These are phyloP conservation scores for Simplicillium aogashimaense DNA, from an alignment of 2,329 filamentous ascomycete genomes.

Conservation along the genomic window DNA sequence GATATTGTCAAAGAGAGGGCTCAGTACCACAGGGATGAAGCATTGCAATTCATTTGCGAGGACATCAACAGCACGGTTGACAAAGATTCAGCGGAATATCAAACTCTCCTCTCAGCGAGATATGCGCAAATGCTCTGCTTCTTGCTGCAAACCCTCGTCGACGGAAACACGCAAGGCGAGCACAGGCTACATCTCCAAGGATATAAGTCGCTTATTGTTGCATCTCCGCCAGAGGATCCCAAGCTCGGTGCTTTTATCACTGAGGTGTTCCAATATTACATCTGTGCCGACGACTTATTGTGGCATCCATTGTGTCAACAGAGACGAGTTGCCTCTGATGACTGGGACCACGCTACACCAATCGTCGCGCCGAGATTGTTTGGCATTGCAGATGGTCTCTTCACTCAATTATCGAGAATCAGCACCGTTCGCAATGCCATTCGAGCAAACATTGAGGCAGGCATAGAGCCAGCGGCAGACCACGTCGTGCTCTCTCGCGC, in stretches of 20 bases:
- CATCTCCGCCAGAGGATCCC: slow-evolving; percentile 50
- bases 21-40: slow-evolving; percentile 44
- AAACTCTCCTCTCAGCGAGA: slow-evolving; percentile 39
- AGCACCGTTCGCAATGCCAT: slow-evolving; percentile 26
- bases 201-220: slow-evolving; percentile 61
- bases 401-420: slow-evolving; percentile 69
- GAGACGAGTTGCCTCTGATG: slow-evolving; percentile 28
- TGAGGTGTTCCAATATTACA: slow-evolving; percentile 81
- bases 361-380: slow-evolving; percentile 51
- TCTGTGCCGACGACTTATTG: slow-evolving; percentile 53
- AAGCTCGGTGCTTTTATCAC: slow-evolving; percentile 56
- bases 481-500: slow-evolving; percentile 64
- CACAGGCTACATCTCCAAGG: slow-evolving; percentile 73
- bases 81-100: slow-evolving; percentile 31
- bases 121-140: slow-evolving; percentile 57
- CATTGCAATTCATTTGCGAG: slow-evolving; percentile 40
- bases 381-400: slow-evolving; percentile 74
- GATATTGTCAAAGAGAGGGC: slow-evolving; percentile 39
- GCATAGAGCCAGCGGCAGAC: slow-evolving; percentile 54
- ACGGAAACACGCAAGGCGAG: slow-evolving; percentile 50
- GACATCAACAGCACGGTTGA: slow-evolving; percentile 32
- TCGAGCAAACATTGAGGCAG: neutral
- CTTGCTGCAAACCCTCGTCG: slow-evolving; percentile 45
- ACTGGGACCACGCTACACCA: slow-evolving; percentile 29
- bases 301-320: slow-evolving; percentile 31